A percentile compares a stretch with the other conserved stretches of the same genome.
Evolutionary conservation across 768 basidiomycete genomes (phyloP).

Genomic region (Inosperma sp.): DNA sequence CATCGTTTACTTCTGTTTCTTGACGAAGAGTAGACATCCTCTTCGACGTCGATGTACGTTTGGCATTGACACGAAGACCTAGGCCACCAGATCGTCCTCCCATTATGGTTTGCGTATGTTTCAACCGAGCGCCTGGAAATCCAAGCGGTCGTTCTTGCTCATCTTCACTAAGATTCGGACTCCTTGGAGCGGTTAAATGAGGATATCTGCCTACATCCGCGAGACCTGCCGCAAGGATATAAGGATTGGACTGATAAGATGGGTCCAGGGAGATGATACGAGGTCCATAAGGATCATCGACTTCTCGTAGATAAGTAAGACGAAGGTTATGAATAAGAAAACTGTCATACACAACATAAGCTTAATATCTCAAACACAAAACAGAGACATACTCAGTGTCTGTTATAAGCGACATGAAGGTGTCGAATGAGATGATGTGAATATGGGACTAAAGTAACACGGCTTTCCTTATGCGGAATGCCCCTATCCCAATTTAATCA

Average conservation of each 20-base stretch:
- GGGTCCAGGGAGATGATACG: constrained; percentile 79
- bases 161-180: constrained; percentile 70
- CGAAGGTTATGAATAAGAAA: constrained; percentile 82
- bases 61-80: constrained; percentile 73
- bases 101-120: constrained; percentile 88
- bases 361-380: neutral
- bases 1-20: too few relatives aligned
- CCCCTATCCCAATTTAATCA: too few relatives aligned
- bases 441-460: neutral
- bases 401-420: constrained; percentile 22
- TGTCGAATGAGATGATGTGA: neutral
- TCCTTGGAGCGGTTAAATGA: constrained; percentile 67
- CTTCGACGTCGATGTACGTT: constrained; percentile 49
- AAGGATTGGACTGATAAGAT: constrained; percentile 74
- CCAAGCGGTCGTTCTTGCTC: constrained; percentile 49
- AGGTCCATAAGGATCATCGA: constrained; percentile 81
- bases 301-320: constrained; percentile 80
- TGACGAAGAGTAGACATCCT: too few relatives aligned
- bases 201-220: constrained; percentile 82
- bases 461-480: neutral
- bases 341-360: constrained; percentile 25
- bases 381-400: constrained; percentile 20
- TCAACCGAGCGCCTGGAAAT: constrained; percentile 55
- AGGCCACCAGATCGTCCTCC: constrained; percentile 64
- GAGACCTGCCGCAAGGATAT: constrained; percentile 73